Base-by-base conservation (phyloP, 2,329 filamentous ascomycete species). In the Cladosporium halotolerans region DNA sequence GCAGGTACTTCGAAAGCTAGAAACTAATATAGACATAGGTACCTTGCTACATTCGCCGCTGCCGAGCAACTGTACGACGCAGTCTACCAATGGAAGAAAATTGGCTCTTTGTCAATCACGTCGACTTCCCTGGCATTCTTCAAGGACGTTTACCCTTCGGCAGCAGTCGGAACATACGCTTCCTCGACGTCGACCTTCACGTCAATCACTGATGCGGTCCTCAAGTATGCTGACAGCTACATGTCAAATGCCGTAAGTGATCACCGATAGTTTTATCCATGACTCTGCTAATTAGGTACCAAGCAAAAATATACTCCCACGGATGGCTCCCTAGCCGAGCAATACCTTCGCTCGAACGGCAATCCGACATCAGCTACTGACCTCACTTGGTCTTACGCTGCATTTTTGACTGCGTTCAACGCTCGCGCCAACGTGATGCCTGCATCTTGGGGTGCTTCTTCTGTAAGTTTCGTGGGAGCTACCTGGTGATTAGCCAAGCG, bases 61-160 rank as follows among this genome's bases (percentile, higher is more conserved):
- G 89, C 88, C 3, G 88, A 93, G 69, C 84, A 88, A 65, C 78
- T 95, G 2, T 92, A 90, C 66, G 84, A 87, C 61, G 85, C 88
- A 1, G 63, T 90, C 1, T 84, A 85, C 59, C 82, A 85, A 46
- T 92, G 86, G 86, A 76, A 84, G 57, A 70, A 74, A 34, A 68
- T 76, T 23, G 83, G 82, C 1, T 83, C 76, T 5, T 77, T 95
- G 62, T 79, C 77, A 0, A 79, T 92, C 44, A 85, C 81, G 4
- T 71, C 75, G 0, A 77, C 76, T 1, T 89, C 86, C 0, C 74
- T 89, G 8, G 65, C 79, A 7, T 92, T 93, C 74, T 93, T 91
- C 79, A 68, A 74, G 56, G 83, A 84, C 59, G 72, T 89, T 7
- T 76, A 80, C 48, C 75, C 82, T 10, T 76, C 75, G 0, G 76